Conservation (phyloP, 2,329 filamentous ascomycete species). For the Fusarium buxicola region DNA sequence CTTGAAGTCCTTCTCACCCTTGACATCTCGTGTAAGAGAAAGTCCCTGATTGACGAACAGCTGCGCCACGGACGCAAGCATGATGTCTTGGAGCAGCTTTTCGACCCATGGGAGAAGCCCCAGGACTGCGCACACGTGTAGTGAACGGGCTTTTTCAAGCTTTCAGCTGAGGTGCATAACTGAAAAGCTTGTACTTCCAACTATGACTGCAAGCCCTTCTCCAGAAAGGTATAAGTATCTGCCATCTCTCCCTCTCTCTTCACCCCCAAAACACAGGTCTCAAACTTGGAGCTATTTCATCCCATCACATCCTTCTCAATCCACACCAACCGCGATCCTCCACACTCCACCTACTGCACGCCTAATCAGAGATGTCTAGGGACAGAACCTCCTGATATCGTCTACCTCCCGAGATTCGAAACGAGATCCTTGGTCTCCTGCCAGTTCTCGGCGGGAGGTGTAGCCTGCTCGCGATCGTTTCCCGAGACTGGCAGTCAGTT, state of each 20-base stretch:
- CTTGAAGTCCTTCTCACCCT: too few relatives aligned
- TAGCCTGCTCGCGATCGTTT: conserved; percentile 36
- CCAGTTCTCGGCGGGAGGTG: conserved; percentile 30
- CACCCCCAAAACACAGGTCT: conserved; percentile 12
- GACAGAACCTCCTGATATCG: conserved; percentile 20
- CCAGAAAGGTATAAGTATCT: too few relatives aligned
- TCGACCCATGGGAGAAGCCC: too few relatives aligned
- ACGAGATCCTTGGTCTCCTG: conserved; percentile 32
- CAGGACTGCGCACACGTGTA: not conserved
- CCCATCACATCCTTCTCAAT: conserved; percentile 21
- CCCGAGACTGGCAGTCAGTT: conserved; percentile 40
- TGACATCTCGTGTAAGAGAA: too few relatives aligned
- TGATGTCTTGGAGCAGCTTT: too few relatives aligned
- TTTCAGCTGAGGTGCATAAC: too few relatives aligned
- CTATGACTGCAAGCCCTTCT: too few relatives aligned
- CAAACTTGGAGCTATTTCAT: conserved; percentile 18
- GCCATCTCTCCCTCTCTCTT: not conserved
- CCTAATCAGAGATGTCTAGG: conserved; percentile 32
- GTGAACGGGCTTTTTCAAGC: too few relatives aligned
- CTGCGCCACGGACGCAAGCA: too few relatives aligned
- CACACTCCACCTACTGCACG: conserved; percentile 22
- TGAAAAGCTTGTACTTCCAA: too few relatives aligned
- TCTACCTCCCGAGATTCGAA: conserved; percentile 34
- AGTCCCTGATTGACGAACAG: too few relatives aligned
- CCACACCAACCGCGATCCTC: conserved; percentile 23